Evolutionary conservation across 2,329 filamentous ascomycete species (phyloP).

Genomic region (Ampelomyces quisqualis): DNA sequence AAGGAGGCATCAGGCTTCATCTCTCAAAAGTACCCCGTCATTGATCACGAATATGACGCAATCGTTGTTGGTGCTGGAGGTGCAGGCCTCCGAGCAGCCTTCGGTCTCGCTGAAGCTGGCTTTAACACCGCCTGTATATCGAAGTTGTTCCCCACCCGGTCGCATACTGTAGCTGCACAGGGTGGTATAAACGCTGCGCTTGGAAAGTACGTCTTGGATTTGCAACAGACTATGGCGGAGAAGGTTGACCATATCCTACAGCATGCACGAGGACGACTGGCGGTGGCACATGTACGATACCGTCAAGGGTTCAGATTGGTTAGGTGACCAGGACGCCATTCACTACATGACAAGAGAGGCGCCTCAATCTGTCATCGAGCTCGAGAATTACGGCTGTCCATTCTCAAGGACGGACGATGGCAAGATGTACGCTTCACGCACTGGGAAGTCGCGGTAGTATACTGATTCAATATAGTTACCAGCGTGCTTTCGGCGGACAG

Average conservation of each 20-base stretch:
- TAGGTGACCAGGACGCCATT: constrained; percentile 95
- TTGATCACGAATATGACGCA: constrained; percentile 99
- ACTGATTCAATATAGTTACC: constrained; percentile 63
- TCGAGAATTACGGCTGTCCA: constrained; percentile 96
- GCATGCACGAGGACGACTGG: constrained; percentile 97
- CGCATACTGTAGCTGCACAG: constrained; percentile 74
- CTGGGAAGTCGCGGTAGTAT: neutral
- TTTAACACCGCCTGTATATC: constrained; percentile 87
- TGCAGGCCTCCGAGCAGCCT: constrained; percentile 77
- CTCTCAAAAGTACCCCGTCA: constrained; percentile 88
- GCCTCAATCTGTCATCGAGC: constrained; percentile 85
- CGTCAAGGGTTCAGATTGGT: constrained; percentile 96
- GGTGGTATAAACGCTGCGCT: constrained; percentile 87
- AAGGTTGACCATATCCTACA: constrained; percentile 30
- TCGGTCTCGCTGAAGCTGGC: constrained; percentile 82
- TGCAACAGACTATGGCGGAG: neutral
- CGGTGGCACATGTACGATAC: constrained; percentile 99
- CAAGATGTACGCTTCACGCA: constrained; percentile 64
- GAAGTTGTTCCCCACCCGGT: constrained; percentile 83
- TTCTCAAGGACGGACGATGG: constrained; percentile 96
- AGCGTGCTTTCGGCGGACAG: constrained; percentile 97
- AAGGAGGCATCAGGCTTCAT: constrained; percentile 90
- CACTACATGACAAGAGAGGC: constrained; percentile 98
- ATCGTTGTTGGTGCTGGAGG: constrained; percentile 87
- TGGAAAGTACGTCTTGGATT: constrained; percentile 62